These are phyloP conservation scores for Backusella sp. DNA, from an alignment of 192 early-diverging fungal species.

Conservation along the genomic window DNA sequence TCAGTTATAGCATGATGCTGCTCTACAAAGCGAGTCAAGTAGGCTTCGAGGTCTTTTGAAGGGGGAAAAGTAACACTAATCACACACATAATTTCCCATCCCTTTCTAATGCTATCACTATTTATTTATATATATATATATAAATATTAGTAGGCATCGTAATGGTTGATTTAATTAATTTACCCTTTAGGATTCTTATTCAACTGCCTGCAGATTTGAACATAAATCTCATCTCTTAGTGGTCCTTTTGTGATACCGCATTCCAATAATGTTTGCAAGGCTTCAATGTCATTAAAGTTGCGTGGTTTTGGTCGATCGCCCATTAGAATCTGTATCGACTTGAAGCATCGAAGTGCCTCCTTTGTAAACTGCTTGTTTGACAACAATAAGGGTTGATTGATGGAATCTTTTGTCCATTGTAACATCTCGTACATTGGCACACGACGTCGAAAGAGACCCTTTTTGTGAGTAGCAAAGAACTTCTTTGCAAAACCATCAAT, in stretches of 20 bases:
- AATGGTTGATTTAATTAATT: neutral
- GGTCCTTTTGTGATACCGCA: slow-evolving; percentile 68
- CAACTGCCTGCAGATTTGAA: slow-evolving; percentile 91
- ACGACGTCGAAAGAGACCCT: slow-evolving; percentile 78
- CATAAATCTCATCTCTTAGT: slow-evolving; percentile 92
- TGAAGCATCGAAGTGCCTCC: slow-evolving; percentile 85
- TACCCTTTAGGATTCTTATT: slow-evolving; percentile 72
- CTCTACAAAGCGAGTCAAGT: slow-evolving; percentile 76
- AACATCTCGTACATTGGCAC: slow-evolving; percentile 92
- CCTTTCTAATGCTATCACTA: slow-evolving; percentile 68
- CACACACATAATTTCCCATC: slow-evolving; percentile 86
- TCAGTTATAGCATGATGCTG: slow-evolving; percentile 53
- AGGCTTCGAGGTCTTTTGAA: slow-evolving; percentile 83
- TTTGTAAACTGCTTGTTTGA: slow-evolving; percentile 76
- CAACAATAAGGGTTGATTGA: slow-evolving; percentile 81
- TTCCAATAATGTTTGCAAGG: slow-evolving; percentile 78
- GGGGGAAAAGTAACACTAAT: slow-evolving; percentile 87
- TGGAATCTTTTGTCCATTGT: slow-evolving; percentile 72
- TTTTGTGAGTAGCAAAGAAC: slow-evolving; percentile 88
- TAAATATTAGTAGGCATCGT: neutral
- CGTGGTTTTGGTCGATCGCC: slow-evolving; percentile 52
- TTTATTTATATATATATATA: slow-evolving; percentile 14
- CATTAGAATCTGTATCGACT: slow-evolving; percentile 83
- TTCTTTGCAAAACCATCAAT: slow-evolving; percentile 89
- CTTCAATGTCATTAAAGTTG: slow-evolving; percentile 41